These are phyloP conservation scores for Truncatella angustata DNA, from an alignment of 2,329 filamentous ascomycete species.

Conservation along the genomic window DNA sequence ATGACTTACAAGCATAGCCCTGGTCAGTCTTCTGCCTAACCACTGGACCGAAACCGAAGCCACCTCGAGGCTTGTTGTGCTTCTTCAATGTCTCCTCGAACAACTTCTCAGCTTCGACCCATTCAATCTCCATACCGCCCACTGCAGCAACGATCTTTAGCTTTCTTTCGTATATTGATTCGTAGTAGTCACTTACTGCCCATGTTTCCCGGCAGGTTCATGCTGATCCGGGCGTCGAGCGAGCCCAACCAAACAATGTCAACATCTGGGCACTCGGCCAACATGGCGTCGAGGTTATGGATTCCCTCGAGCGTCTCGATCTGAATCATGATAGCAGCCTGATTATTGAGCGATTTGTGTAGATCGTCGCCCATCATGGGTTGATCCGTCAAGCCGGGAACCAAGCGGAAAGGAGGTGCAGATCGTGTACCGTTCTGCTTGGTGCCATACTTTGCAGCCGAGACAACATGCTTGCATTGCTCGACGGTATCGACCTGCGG, in stretches of 20 bases:
- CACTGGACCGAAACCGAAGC: slow-evolving; percentile 29
- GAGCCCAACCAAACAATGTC: slow-evolving; percentile 46
- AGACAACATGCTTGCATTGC: slow-evolving; percentile 40
- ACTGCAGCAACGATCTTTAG: no score
- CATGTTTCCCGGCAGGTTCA: slow-evolving; percentile 35
- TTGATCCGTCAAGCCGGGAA: slow-evolving; percentile 39
- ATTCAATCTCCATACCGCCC: slow-evolving; percentile 38
- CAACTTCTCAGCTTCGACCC: slow-evolving; percentile 34
- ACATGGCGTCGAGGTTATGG: slow-evolving; percentile 47
- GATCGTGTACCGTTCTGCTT: slow-evolving; percentile 40
- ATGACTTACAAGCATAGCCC: not conserved
- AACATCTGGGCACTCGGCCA: slow-evolving; percentile 43
- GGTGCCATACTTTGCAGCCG: slow-evolving; percentile 42
- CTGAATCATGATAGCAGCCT: slow-evolving; percentile 48
- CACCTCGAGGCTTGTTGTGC: slow-evolving; percentile 42
- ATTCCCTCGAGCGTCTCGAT: slow-evolving; percentile 42
- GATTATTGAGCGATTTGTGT: slow-evolving; percentile 40
- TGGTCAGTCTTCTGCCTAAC: slow-evolving; percentile 22
- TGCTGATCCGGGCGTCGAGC: slow-evolving; percentile 42
- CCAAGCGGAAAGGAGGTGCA: slow-evolving; percentile 40
- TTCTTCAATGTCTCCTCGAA: slow-evolving; percentile 40
- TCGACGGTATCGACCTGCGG: slow-evolving; percentile 48
- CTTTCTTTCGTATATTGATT: no score
- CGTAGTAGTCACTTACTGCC: slow-evolving; percentile 22
- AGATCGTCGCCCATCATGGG: slow-evolving; percentile 32